Base-by-base conservation (phyloP, 345 rosid genomes). In the Eutrema yunnanense region DNA sequence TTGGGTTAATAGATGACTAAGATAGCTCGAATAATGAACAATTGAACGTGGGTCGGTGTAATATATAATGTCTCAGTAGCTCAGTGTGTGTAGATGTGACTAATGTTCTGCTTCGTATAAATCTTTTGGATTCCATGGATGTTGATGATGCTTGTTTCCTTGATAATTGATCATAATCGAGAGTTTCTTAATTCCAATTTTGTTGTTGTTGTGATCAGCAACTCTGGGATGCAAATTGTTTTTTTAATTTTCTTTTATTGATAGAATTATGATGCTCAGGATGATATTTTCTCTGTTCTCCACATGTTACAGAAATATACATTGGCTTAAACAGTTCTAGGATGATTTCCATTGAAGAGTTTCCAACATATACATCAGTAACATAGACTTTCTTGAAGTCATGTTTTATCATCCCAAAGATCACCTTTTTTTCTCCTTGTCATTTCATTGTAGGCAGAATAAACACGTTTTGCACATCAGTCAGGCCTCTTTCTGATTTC, bases 131-230 rank as follows among this genome's bases (percentile, higher is more conserved):
- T 56, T 56, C 43, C 2, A 12, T 33, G 12, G 42, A 55, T 69
- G 27, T 47, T 36, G 49, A 54, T 72, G 38, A 63, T 72, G 13
- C 71, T 64, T 62, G 69, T n/a, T 37, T 72, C 10, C 69, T 61
- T 62, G 69, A 29, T 38, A 41, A 27, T 67, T 69, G 16, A 52
- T 19, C 61, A 50, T 19, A 55, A 53, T 43, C 52, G 8, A 54
- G 19, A 68, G 9, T 54, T 27, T 53, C 30, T 8, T 3, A 29
- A 9, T 11, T 38, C 26, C 29, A n/a, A 8, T 68, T 68, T 69
- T 4, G 10, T 22, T 38, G 2, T 32, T n/a, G 29, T 37, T 22
- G 26, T 22, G 42, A 63, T 46, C 40, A 43, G 8, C 51, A 62
- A 62, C 52, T 32, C 40, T 16, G 53, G 11, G 36, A 60, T 60